phyloP scores from a whole-genome alignment of 805 yeast genomes.

The Ogataea trehalophila region DNA sequence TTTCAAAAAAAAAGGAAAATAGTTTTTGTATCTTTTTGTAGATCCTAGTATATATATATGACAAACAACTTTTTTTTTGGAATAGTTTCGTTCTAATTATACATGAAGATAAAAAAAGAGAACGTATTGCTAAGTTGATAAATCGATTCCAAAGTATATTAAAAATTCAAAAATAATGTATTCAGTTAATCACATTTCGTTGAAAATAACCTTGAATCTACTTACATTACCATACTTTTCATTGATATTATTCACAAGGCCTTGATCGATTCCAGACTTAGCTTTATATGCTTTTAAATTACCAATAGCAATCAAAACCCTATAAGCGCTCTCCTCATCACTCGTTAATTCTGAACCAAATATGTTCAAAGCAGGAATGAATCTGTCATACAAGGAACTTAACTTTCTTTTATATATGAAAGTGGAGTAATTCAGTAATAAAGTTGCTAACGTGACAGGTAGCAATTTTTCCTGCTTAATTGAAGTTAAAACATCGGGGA shows the following conservation, averaged over 20 bases:
- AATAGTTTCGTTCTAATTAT: no score
- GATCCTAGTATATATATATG: background rate
- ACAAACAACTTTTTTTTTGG: no score
- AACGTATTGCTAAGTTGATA: no score
- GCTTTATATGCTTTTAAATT: conserved; percentile 37
- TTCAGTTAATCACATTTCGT: conserved; percentile 13
- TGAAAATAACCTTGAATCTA: conserved; percentile 18
- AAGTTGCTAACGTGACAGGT: conserved; percentile 41
- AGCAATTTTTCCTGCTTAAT: conserved; percentile 24
- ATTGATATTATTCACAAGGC: conserved; percentile 6
- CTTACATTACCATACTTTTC: conserved; percentile 5
- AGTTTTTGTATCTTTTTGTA: background rate
- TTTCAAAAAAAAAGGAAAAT: background rate
- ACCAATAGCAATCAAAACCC: conserved; percentile 59
- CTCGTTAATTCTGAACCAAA: conserved; percentile 14
- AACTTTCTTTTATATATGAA: conserved; percentile 30
- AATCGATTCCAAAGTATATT: no score
- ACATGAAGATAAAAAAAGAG: no score
- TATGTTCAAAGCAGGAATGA: conserved; percentile 19
- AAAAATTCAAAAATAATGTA: background rate
- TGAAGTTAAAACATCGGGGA: conserved; percentile 17
- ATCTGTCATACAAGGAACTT: conserved; percentile 24
- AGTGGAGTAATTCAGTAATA: conserved; percentile 45
- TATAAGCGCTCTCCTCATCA: conserved; percentile 64
- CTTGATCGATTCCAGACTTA: conserved; percentile 4